Conservation (phyloP, 1,139 yeast species). For the Geotrichum citri-aurantii region DNA sequence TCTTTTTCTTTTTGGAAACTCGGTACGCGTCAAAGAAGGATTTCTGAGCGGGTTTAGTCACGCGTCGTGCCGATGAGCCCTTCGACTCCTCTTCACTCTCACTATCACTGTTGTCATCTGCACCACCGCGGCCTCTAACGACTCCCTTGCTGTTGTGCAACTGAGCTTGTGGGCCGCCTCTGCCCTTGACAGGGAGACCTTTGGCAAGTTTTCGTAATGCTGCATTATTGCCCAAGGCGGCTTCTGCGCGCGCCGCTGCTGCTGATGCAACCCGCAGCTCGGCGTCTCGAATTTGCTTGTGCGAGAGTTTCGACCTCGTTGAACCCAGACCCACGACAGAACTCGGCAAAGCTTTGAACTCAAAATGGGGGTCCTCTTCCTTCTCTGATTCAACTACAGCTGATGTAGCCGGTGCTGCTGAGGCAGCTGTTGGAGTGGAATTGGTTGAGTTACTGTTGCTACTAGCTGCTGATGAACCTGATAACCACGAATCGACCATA, state of each 20-base stretch:
- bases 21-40: slow-evolving; percentile 11
- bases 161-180: background rate
- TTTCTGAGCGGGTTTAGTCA: background rate
- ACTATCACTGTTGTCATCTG: slow-evolving; percentile 2
- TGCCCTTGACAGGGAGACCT: background rate
- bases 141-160: no score
- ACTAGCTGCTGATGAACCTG: background rate
- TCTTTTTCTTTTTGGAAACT: slow-evolving; percentile 11
- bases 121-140: background rate
- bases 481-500: slow-evolving; percentile 10
- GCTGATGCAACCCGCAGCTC: background rate
- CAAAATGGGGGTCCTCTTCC: background rate
- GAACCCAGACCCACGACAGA: slow-evolving; percentile 15
- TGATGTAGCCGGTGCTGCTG: background rate
- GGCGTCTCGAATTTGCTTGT: background rate
- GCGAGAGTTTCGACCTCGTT: slow-evolving; percentile 9
- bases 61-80: background rate
- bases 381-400: background rate
- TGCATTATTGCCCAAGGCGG: background rate
- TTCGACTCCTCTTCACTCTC: background rate
- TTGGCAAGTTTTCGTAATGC: background rate
- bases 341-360: slow-evolving; percentile 7
- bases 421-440: background rate
- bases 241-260: background rate
- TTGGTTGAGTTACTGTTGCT: background rate